These are phyloP conservation scores for Rhizopus sp. DNA, from an alignment of 371 early-diverging fungal genomes.

Conservation along the genomic window DNA sequence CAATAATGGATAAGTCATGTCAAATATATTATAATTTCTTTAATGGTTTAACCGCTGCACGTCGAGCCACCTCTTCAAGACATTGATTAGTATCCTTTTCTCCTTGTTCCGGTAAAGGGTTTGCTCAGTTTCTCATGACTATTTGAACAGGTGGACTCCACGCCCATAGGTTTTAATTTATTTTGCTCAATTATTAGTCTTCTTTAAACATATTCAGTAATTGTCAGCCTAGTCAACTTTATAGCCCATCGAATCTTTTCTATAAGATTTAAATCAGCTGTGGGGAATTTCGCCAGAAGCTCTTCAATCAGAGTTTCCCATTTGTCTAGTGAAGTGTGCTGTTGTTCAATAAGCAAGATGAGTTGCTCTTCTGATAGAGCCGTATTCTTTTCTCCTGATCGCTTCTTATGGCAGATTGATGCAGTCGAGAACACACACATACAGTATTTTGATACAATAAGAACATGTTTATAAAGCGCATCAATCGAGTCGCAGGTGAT, in stretches of 20 bases:
- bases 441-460: conserved; percentile 22
- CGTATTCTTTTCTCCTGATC: conserved; percentile 11
- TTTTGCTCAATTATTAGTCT: not conserved
- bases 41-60: too few relatives aligned
- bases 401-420: conserved; percentile 10
- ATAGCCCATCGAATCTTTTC: conserved; percentile 27
- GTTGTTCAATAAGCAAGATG: conserved; percentile 7
- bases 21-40: too few relatives aligned
- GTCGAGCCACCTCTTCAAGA: too few relatives aligned
- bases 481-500: not conserved
- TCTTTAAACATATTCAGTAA: conserved; percentile 19
- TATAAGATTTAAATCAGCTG: not conserved
- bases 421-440: conserved; percentile 19
- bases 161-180: too few relatives aligned
- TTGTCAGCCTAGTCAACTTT: conserved; percentile 17
- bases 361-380: conserved; percentile 17
- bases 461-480: conserved; percentile 17
- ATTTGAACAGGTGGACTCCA: too few relatives aligned
- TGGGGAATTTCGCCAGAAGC: not conserved
- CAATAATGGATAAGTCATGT: too few relatives aligned
- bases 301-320: conserved; percentile 21
- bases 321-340: conserved; percentile 3
- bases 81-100: too few relatives aligned
- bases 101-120: too few relatives aligned
- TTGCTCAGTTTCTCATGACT: too few relatives aligned